phyloP scores from a whole-genome alignment of 192 early-diverging fungal genomes.

The Glomus cerebriforme region DNA sequence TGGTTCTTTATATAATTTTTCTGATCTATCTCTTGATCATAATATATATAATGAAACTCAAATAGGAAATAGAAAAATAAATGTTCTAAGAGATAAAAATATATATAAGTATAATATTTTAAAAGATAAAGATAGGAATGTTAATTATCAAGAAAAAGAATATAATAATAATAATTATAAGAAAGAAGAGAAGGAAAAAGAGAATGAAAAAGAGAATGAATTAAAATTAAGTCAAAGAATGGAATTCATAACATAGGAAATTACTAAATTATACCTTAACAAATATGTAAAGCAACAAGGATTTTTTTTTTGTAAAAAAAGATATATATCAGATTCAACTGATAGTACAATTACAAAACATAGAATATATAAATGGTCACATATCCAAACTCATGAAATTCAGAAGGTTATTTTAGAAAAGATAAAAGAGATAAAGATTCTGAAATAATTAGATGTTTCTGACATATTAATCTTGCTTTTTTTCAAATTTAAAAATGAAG shows the following conservation, averaged over 20 bases:
- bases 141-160: no score
- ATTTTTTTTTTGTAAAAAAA: not conserved
- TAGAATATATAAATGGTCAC: not conserved
- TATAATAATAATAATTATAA: conserved; percentile 26
- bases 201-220: no score
- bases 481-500: not conserved
- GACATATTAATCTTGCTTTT: not conserved
- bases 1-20: no score
- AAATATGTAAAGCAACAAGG: not conserved
- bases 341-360: not conserved
- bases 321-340: not conserved
- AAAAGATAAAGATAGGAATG: no score
- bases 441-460: not conserved
- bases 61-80: no score
- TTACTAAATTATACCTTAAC: not conserved
- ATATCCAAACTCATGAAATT: not conserved
- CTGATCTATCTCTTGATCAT: no score
- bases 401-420: not conserved
- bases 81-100: no score
- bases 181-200: no score
- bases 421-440: not conserved
- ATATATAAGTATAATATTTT: no score
- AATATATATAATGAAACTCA: no score
- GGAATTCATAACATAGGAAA: not conserved
- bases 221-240: not conserved